phyloP scores from a whole-genome alignment of 2,329 filamentous ascomycete genomes.

The Xylariomycetidae sp. region DNA sequence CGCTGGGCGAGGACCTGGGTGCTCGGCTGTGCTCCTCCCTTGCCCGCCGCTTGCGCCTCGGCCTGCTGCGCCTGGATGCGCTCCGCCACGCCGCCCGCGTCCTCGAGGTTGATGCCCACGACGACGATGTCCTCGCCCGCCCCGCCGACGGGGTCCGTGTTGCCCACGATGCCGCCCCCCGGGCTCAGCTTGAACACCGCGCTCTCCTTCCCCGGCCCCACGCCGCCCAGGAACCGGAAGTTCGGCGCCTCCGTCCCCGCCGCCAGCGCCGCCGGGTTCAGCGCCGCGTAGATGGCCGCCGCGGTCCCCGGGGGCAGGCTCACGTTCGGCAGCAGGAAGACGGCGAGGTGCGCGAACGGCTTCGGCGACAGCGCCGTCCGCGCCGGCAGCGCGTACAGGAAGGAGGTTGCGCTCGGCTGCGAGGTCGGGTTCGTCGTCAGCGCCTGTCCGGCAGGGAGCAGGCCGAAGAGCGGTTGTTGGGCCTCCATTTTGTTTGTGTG shows the following conservation, averaged over 20 bases:
- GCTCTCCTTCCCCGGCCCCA: conserved; percentile 85
- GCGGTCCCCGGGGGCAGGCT: conserved; percentile 68
- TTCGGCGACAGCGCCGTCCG: conserved; percentile 29
- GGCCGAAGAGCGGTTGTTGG: conserved; percentile 46
- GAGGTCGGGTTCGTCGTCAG: conserved; percentile 49
- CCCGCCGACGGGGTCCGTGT: conserved; percentile 11
- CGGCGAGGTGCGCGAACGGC: conserved; percentile 73
- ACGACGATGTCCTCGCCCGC: conserved; percentile 44
- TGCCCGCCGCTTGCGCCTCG: not conserved
- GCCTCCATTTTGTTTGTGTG: too few relatives aligned
- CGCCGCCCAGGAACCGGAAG: conserved; percentile 81
- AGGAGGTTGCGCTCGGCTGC: conserved; percentile 31
- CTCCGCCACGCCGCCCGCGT: conserved; percentile 61
- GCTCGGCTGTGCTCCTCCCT: conserved; percentile 35
- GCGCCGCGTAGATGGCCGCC: conserved; percentile 83
- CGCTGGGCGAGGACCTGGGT: conserved; percentile 80
- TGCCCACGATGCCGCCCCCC: conserved; percentile 4
- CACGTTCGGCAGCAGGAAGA: conserved; percentile 80
- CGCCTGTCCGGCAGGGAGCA: conserved; percentile 55
- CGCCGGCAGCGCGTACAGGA: conserved; percentile 49
- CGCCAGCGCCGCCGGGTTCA: conserved; percentile 29
- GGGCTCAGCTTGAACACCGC: conserved; percentile 75
- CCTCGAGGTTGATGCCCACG: conserved; percentile 78
- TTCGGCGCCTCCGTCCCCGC: conserved; percentile 40
- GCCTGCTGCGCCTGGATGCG: conserved; percentile 25